These are phyloP conservation scores for Dryadomyces sulphureus DNA, from an alignment of 2,329 filamentous ascomycete genomes.

Conservation along the genomic window DNA sequence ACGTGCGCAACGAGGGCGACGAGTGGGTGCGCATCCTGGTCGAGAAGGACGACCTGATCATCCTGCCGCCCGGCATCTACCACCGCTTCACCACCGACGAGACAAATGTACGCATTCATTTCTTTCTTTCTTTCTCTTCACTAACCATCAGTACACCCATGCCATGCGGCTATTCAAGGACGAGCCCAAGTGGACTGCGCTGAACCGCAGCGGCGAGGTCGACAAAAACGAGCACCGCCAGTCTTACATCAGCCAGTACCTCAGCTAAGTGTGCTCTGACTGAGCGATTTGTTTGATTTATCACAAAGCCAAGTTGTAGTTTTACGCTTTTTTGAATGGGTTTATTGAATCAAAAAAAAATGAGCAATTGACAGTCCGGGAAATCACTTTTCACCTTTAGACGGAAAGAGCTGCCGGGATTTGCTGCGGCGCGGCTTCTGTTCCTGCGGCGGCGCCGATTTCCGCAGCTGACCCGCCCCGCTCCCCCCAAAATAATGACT, in stretches of 20 bases:
- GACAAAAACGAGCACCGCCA: conserved; percentile 67
- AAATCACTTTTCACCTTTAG: not conserved
- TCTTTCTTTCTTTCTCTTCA: not conserved
- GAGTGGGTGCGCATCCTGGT: conserved; percentile 79
- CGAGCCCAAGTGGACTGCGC: conserved; percentile 92
- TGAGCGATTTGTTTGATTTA: not conserved
- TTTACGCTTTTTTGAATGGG: not conserved
- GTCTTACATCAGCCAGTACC: conserved; percentile 51
- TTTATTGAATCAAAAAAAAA: too few species aligned
- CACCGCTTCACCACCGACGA: conserved; percentile 94
- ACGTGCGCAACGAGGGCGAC: conserved; percentile 70
- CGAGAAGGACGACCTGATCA: conserved; percentile 79
- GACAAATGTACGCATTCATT: conserved; percentile 56
- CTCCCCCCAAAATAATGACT: not conserved
- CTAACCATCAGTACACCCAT: conserved; percentile 59
- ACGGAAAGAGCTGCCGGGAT: not conserved
- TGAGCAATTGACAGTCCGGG: too few species aligned
- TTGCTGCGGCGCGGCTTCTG: too few species aligned
- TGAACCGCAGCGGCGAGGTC: conserved; percentile 67
- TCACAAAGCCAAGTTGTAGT: not conserved
- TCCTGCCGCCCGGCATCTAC: conserved; percentile 89
- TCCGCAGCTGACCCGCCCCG: not conserved
- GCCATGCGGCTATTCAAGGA: conserved; percentile 97
- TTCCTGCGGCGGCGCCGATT: not conserved
- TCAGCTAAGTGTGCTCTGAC: conserved; percentile 11